phyloP scores from a whole-genome alignment of 2,329 filamentous ascomycete genomes.

The Claviceps pazoutovae region DNA sequence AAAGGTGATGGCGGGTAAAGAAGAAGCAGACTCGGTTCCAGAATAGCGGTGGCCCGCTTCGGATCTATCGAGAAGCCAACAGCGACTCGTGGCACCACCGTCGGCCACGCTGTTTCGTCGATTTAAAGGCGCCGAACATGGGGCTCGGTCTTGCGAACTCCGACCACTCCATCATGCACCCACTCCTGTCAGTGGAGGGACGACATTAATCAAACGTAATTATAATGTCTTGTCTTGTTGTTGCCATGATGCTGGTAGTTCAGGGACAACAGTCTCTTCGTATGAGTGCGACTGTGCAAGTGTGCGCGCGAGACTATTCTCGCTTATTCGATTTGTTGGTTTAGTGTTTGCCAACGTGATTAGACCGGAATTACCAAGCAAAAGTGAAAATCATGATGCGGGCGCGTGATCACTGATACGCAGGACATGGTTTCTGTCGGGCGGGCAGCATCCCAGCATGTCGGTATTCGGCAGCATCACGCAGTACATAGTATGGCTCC shows the following conservation, averaged over 20 bases:
- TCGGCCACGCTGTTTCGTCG: not conserved
- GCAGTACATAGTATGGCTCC: not conserved
- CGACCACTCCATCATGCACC: not conserved
- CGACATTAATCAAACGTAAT: not conserved
- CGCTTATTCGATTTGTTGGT: conserved; percentile 4
- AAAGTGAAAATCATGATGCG: not conserved
- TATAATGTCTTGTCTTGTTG: not conserved
- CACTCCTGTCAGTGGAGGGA: not conserved
- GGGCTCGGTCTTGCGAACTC: not conserved
- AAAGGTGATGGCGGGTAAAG: not conserved
- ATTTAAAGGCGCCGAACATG: not conserved
- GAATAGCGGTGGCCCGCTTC: not conserved
- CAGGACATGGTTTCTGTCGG: not conserved
- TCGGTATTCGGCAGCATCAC: conserved; percentile 1
- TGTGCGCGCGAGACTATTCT: conserved; percentile 1
- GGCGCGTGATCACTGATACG: not conserved
- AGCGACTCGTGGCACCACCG: not conserved
- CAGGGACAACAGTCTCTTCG: not conserved
- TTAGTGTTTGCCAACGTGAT: not conserved
- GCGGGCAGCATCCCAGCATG: not conserved
- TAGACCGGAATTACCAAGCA: not conserved
- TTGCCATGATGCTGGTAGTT: not conserved
- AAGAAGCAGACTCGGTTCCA: not conserved
- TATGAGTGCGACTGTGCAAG: conserved; percentile 1
- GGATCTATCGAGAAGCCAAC: not conserved